Conservation (phyloP, 495 filamentous ascomycete genomes). For the Trichoderma parareesei region DNA sequence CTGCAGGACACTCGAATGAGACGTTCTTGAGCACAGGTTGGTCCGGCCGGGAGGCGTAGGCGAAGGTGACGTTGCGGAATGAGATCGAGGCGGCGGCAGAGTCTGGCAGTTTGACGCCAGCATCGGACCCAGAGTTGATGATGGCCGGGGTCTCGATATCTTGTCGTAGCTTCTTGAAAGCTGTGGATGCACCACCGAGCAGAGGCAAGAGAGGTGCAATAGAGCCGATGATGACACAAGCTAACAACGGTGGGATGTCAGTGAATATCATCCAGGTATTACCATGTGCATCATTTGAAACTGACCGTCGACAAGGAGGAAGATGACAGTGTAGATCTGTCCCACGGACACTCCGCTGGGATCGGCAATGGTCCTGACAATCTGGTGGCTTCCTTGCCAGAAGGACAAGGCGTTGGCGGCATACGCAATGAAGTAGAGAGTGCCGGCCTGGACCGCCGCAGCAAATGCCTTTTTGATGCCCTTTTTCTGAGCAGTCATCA, state of each 20-base stretch:
- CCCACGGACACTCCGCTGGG: conserved; percentile 41
- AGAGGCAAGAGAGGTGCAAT: conserved; percentile 56
- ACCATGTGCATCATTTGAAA: neutral
- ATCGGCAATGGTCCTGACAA: conserved; percentile 39
- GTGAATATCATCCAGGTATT: neutral
- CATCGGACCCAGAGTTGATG: conserved; percentile 39
- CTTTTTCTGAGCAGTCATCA: conserved; percentile 38
- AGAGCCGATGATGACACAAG: conserved; percentile 53
- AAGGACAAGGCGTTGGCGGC: conserved; percentile 58
- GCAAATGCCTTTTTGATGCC: conserved; percentile 52
- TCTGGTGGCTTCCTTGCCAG: conserved; percentile 52
- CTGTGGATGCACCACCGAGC: conserved; percentile 48
- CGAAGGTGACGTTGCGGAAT: conserved; percentile 49
- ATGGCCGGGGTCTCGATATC: conserved; percentile 37
- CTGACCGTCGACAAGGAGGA: conserved; percentile 56
- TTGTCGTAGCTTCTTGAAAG: conserved; percentile 39
- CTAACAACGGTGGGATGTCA: conserved; percentile 22
- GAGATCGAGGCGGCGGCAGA: conserved; percentile 36
- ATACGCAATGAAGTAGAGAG: conserved; percentile 59
- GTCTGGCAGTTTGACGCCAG: conserved; percentile 27
- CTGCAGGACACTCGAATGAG: conserved; percentile 41
- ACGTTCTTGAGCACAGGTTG: conserved; percentile 43
- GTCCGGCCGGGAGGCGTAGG: conserved; percentile 53
- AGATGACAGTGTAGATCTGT: conserved; percentile 56
- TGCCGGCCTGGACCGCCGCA: conserved; percentile 53